Evolutionary conservation across 345 rosid genomes (phyloP), one percentile per base, ranked within the genome.

Genomic region (Gossypium turneri): DNA sequence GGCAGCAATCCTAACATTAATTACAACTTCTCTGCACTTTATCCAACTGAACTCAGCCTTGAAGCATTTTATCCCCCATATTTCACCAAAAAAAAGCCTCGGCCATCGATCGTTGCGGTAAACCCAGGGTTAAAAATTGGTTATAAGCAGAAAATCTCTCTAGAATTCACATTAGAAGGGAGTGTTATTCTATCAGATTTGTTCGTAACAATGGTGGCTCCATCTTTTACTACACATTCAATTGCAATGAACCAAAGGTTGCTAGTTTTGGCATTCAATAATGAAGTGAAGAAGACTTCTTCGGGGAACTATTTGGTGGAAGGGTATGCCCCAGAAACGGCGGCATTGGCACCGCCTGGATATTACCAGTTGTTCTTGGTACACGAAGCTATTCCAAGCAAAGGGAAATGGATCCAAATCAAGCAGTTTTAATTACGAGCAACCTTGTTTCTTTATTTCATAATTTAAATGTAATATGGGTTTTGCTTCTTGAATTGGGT

Each of bases 161-260:
- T 83, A 12, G 73, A 53, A 20, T 80, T 85, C 77, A 27, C 50
- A 29, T 34, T 72, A 38, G 60, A 73, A 9, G 71, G 38, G 41
- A 11, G 22, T 73, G 27, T 25, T 43, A 41, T 55, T 43, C 43
- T 41, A 29, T 19, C 22, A 73, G 44, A 80, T 60, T 34, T 72
- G 27, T 73, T 62, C 25, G 89, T 84, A 3, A 81, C 84, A 44
- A 82, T 85, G 84, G 75, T 79, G 79, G 84, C 77, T 34, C 88
- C 94, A 15, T 84, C 94, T 1, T 91, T 91, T 58, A 80, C 86
- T 8, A 84, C 91, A 5, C 94, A 91, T 81, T 91, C 91, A 9
- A 81, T 86, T 55, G 78, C 94, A 0, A 90, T 89, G 84, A 85
- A 82, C 16, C 94, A 91, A 51, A 88, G 94, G 43, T 63, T 89